phyloP scores from a whole-genome alignment of 805 yeast species.

The Starmerella tilneyi region DNA sequence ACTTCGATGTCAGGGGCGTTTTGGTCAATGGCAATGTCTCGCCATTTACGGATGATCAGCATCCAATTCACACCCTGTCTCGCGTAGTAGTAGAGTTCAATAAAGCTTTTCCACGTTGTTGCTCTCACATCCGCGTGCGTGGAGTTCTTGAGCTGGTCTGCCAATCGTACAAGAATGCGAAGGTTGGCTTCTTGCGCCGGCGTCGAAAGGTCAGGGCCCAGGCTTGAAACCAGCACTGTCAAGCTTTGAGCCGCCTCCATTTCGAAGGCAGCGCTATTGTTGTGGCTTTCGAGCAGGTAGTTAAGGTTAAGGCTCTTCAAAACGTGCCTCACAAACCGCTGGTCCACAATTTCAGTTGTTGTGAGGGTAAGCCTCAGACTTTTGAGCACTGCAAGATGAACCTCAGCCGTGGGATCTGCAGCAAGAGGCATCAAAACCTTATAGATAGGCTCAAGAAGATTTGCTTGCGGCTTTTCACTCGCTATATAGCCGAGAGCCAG shows the following conservation, averaged over 20 bases:
- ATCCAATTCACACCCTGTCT: constrained; percentile 21
- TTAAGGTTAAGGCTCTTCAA: constrained; percentile 36
- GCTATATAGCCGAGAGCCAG: constrained; percentile 42
- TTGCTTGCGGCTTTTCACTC: constrained; percentile 26
- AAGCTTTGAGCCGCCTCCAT: constrained; percentile 38
- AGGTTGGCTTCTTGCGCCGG: constrained; percentile 24
- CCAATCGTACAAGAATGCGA: constrained; percentile 26
- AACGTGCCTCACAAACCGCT: constrained; percentile 37
- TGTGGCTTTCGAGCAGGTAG: constrained; percentile 42
- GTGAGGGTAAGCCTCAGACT: constrained; percentile 49
- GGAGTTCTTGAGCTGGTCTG: constrained; percentile 30
- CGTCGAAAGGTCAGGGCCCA: constrained; percentile 44
- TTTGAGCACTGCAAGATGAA: constrained; percentile 62
- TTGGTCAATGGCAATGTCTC: constrained; percentile 8
- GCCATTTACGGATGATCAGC: constrained; percentile 20
- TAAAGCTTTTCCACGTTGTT: constrained; percentile 25
- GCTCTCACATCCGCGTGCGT: constrained; percentile 18
- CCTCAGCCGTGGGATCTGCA: constrained; percentile 74
- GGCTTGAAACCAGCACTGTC: constrained; percentile 30
- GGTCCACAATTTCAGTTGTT: constrained; percentile 42
- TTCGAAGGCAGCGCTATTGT: constrained; percentile 39
- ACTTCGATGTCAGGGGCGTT: constrained; percentile 6
- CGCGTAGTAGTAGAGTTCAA: constrained; percentile 25
- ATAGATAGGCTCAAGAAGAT: constrained; percentile 15
- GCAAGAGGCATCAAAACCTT: constrained; percentile 41